Percentiles rank a stretch among this genome's conserved stretches.
phyloP scores from a whole-genome alignment of 352 stramenopile species.

The Phytopythium chamaehyphon region DNA sequence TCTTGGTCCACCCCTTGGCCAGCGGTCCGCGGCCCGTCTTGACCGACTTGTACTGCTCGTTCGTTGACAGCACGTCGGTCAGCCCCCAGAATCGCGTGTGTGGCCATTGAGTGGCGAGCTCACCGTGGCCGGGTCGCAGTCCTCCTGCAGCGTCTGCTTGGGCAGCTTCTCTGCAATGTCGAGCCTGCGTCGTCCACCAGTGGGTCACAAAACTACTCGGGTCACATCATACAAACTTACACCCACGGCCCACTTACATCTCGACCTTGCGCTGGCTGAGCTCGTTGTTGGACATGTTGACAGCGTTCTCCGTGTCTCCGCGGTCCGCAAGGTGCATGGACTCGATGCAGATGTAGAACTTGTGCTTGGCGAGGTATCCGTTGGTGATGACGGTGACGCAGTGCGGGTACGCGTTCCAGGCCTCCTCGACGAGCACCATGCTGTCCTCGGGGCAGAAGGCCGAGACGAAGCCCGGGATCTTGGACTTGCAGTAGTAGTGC shows the following conservation, averaged over 20 bases:
- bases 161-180: constrained; percentile 73
- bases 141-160: constrained; percentile 71
- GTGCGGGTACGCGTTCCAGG: constrained; percentile 86
- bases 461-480: constrained; percentile 77
- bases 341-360: constrained; percentile 87
- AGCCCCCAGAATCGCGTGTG: not conserved
- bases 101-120: not conserved
- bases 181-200: constrained; percentile 29
- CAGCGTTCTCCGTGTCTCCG: constrained; percentile 60
- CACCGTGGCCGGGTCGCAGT: constrained; percentile 60
- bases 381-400: constrained; percentile 85
- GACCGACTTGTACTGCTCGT: constrained; percentile 51
- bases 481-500: constrained; percentile 86
- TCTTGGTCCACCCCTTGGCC: constrained; percentile 58
- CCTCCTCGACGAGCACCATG: constrained; percentile 84
- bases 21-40: constrained; percentile 75
- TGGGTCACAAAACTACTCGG: not conserved
- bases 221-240: not conserved
- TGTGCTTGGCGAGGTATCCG: constrained; percentile 81
- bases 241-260: constrained; percentile 33
- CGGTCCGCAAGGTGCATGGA: constrained; percentile 64
- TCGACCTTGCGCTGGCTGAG: constrained; percentile 73
- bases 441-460: constrained; percentile 80
- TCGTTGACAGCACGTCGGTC: no score
- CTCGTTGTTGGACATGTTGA: constrained; percentile 65